Conservation (phyloP, 345 rosid species). For the Pugionium dolabratum region DNA sequence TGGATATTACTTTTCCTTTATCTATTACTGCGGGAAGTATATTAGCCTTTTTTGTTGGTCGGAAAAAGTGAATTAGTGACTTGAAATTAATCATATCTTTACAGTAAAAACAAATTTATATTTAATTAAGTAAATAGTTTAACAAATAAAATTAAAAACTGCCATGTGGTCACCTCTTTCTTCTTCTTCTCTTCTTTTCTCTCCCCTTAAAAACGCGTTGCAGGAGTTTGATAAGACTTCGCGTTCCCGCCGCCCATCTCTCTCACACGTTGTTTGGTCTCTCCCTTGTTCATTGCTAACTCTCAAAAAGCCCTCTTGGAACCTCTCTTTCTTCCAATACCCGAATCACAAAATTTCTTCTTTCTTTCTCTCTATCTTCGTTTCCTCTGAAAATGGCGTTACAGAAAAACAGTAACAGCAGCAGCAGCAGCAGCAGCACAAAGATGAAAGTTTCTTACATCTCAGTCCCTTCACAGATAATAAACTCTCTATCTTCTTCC, state of each 20-base stretch:
- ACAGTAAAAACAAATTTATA: slow-evolving; percentile 17
- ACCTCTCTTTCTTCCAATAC: slow-evolving; percentile 5
- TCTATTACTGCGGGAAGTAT: no score
- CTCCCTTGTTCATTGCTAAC: slow-evolving; percentile 18
- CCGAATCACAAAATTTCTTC: not conserved
- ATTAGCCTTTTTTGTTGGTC: no score
- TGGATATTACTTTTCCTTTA: not conserved
- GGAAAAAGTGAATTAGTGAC: no score
- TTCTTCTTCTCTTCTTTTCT: slow-evolving; percentile 14
- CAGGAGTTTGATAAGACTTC: slow-evolving; percentile 46
- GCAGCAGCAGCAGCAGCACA: slow-evolving; percentile 14
- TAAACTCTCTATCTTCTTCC: slow-evolving; percentile 68
- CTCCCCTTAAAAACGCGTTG: slow-evolving; percentile 44
- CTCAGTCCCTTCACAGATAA: slow-evolving; percentile 74
- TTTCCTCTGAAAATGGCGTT: slow-evolving; percentile 48
- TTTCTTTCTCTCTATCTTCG: not conserved
- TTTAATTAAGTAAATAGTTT: slow-evolving; percentile 12
- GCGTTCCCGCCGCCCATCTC: slow-evolving; percentile 49
- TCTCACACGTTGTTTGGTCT: slow-evolving; percentile 37
- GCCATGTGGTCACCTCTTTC: slow-evolving; percentile 32
- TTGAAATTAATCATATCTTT: not conserved
- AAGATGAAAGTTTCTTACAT: slow-evolving; percentile 61
- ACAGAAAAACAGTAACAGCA: slow-evolving; percentile 36
- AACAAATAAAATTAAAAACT: slow-evolving; percentile 26
- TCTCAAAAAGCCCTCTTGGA: not conserved